A percentile compares a stretch with the other conserved stretches of the same genome.
These are phyloP conservation scores for Lasiosphaeriaceae sp. DNA, from an alignment of 495 filamentous ascomycete species.

Conservation along the genomic window DNA sequence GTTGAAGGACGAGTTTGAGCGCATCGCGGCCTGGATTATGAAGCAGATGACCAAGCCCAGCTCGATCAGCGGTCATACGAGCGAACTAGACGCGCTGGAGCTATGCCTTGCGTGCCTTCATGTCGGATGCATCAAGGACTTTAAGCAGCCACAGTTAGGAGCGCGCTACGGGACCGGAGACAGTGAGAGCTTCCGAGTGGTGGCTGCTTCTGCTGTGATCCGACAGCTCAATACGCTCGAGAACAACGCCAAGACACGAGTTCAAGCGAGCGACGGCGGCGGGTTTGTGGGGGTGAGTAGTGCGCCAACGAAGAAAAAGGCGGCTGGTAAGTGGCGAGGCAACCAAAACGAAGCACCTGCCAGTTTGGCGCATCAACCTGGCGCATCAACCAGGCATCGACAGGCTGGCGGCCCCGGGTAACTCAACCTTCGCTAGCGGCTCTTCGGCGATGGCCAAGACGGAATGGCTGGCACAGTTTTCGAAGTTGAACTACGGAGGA, in stretches of 20 bases:
- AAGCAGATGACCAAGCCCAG: conserved; percentile 29
- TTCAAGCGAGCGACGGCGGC: no score
- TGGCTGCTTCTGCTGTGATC: conserved; percentile 32
- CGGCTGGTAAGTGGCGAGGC: no score
- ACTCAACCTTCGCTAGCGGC: no score
- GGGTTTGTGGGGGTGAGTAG: no score
- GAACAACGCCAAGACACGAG: neutral
- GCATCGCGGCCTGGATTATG: conserved; percentile 44
- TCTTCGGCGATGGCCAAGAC: no score
- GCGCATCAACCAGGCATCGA: no score
- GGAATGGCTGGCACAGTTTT: no score
- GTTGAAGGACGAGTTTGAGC: conserved; percentile 62
- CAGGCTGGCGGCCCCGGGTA: no score
- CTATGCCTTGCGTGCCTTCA: conserved; percentile 36
- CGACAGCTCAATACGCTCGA: conserved; percentile 25
- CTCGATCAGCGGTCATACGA: neutral
- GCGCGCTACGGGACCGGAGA: conserved; percentile 13
- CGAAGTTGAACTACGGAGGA: no score
- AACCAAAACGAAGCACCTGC: no score
- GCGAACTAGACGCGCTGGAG: conserved; percentile 25
- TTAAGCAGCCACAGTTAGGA: neutral
- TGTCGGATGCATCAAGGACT: conserved; percentile 11
- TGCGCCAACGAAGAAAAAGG: no score
- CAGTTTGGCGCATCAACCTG: no score
- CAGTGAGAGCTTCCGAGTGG: conserved; percentile 35